Evolutionary conservation across 805 yeast genomes (phyloP), one percentile per base, ranked within the genome.

Genomic region (Kluyveromyces starmeri): DNA sequence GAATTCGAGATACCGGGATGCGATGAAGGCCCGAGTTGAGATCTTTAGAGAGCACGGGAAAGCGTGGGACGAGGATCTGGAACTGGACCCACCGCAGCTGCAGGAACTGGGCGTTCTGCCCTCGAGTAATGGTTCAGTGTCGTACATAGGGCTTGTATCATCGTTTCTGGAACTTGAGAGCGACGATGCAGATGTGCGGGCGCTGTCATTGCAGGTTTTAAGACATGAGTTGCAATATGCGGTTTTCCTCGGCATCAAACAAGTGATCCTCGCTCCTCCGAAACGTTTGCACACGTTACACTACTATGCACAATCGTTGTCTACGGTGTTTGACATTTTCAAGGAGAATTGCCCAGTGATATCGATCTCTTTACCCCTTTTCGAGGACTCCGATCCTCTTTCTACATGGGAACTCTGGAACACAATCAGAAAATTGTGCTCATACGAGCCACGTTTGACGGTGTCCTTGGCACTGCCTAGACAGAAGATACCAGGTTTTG

Each of bases 331-430:
- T 7, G 43, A 48, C 18, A 40, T 45, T 3, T 48, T 52, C 3
- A 39, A 43, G 15, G 36, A 32, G 46, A 50, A 42, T 25, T 52
- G 37, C 45, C 71, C 57, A 23, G 58, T 55, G 34, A 58, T 66
- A 7, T 68, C 77, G 2, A 64, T 67, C 2, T 68, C 80, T 20
- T 35, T 66, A 46, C 70, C 74, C 6, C 58, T 70, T 11, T 70
- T 65, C 39, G 76, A 71, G 38, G 75, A 71, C 31, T 44, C 62
- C 12, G 75, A 71, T 45, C 58, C 65, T 7, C 53, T 78, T 20
- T 73, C 78, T 3, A 75, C 81, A 2, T 80, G 88, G 88, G 83
- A 77, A 36, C 67, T 76, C 45, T 80, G 88, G 88, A 74, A 78
- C 44, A 65, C 80, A 1, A 69, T 80, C 3, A 59, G 85, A 16